phyloP scores from a whole-genome alignment of 164 flowering plant genomes.

The Akebia trifoliata region DNA sequence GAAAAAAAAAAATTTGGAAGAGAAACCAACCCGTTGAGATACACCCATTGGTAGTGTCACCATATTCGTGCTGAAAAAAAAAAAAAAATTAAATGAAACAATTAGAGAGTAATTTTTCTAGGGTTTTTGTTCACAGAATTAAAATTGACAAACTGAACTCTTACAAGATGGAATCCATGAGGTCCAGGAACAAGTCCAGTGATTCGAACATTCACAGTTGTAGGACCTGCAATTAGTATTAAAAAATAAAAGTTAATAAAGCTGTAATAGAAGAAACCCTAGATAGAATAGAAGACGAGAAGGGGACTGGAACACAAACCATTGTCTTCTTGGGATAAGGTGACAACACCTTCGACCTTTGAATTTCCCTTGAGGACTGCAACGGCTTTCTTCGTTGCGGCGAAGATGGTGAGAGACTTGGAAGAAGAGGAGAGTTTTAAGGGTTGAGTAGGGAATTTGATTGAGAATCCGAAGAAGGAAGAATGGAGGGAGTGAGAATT shows the following conservation, averaged over 20 bases:
- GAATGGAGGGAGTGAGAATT: constrained; percentile 27
- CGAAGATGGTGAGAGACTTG: constrained; percentile 39
- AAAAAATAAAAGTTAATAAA: background rate
- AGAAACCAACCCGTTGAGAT: constrained; percentile 70
- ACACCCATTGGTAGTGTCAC: constrained; percentile 94
- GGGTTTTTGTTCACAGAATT: no score
- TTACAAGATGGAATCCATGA: constrained; percentile 87
- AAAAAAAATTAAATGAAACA: no score
- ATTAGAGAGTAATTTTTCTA: no score
- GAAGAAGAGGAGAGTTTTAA: constrained; percentile 15
- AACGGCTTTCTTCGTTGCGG: constrained; percentile 79
- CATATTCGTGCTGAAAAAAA: constrained; percentile 66
- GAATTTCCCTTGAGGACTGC: constrained; percentile 83
- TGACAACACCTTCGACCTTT: constrained; percentile 75
- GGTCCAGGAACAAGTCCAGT: constrained; percentile 77
- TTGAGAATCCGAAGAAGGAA: constrained; percentile 40
- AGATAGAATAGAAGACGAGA: background rate
- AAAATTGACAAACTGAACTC: constrained; percentile 24
- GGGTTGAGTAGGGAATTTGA: constrained; percentile 22
- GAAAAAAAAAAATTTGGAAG: background rate
- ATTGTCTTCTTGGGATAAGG: constrained; percentile 62
- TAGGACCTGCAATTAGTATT: constrained; percentile 87
- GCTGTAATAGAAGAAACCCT: no score
- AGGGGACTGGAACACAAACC: constrained; percentile 54
- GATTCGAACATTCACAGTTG: constrained; percentile 56